phyloP scores from a whole-genome alignment of 441 rosid genomes.

The Erysimum cheiri region DNA sequence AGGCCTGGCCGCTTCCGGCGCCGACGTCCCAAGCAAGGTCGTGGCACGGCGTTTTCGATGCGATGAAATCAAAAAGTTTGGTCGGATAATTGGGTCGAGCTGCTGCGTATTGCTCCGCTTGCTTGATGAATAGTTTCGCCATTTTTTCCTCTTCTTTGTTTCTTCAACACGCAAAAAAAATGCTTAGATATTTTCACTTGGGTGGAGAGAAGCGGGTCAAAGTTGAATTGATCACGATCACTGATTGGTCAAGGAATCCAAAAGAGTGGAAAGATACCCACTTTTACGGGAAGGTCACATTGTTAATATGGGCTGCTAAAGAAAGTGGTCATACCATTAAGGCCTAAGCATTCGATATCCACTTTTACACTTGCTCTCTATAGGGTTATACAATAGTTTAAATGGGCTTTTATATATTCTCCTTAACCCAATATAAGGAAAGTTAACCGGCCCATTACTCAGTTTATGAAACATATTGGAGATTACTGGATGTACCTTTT shows the following conservation, averaged over 20 bases:
- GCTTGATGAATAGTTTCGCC: constrained; percentile 78
- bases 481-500: not conserved
- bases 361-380: too few relatives aligned
- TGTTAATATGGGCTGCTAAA: not conserved
- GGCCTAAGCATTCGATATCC: not conserved
- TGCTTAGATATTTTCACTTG: not conserved
- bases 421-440: not conserved
- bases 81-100: constrained; percentile 72
- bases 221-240: constrained; percentile 5
- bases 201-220: constrained; percentile 18
- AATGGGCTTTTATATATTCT: constrained; percentile 2
- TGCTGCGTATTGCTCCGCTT: constrained; percentile 71
- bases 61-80: constrained; percentile 67
- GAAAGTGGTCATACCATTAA: not conserved
- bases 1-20: constrained; percentile 86
- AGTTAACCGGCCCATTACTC: not conserved
- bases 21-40: constrained; percentile 92
- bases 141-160: constrained; percentile 32
- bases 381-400: not conserved
- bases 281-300: not conserved
- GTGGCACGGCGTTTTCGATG: constrained; percentile 61
- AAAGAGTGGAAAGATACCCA: not conserved
- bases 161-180: not conserved
- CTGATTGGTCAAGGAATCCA: not conserved
- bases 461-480: not conserved